Percentiles rank a stretch among this genome's conserved stretches.
Conservation (phyloP, 225 moss, liverwort and hornwort species). For the Takakia lepidozioides region DNA sequence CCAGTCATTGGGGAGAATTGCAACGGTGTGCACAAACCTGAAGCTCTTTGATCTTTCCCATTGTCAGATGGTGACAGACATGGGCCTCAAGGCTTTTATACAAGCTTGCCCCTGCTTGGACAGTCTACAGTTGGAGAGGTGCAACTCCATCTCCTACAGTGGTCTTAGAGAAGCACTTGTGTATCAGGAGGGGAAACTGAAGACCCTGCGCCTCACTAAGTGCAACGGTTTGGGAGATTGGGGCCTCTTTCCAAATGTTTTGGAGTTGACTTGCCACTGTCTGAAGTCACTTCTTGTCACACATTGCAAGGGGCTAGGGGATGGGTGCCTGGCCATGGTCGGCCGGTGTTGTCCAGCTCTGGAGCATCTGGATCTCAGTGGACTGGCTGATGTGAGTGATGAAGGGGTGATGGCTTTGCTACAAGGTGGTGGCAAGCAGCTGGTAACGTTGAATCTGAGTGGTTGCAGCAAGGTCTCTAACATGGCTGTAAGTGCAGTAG, state of each 20-base stretch:
- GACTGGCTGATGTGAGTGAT: slow-evolving; percentile 42
- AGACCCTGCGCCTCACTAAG: slow-evolving; percentile 38
- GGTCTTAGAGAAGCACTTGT: slow-evolving; percentile 45
- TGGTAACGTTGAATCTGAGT: slow-evolving; percentile 50
- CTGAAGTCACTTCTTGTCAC: slow-evolving; percentile 44
- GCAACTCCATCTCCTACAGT: slow-evolving; percentile 49
- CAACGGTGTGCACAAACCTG: slow-evolving; percentile 47
- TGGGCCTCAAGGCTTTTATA: slow-evolving; percentile 49
- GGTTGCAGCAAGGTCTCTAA: slow-evolving; percentile 57
- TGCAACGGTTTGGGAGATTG: slow-evolving; percentile 42
- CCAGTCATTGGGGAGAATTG: slow-evolving; percentile 32
- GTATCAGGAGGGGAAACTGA: slow-evolving; percentile 26
- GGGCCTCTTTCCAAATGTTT: slow-evolving; percentile 14
- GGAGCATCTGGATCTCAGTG: slow-evolving; percentile 56
- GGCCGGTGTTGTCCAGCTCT: slow-evolving; percentile 53
- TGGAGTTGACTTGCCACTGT: slow-evolving; percentile 24
- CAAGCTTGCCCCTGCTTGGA: slow-evolving; percentile 35
- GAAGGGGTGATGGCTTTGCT: slow-evolving; percentile 39
- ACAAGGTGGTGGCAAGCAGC: slow-evolving; percentile 31
- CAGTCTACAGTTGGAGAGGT: slow-evolving; percentile 53
- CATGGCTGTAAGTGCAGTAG: slow-evolving; percentile 47
- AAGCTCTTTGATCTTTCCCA: slow-evolving; percentile 42
- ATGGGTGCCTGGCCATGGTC: slow-evolving; percentile 35
- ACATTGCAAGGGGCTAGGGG: slow-evolving; percentile 49
- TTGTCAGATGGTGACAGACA: slow-evolving; percentile 54